Evolutionary conservation across 2,329 filamentous ascomycete species (phyloP), one percentile per base, ranked within the genome.

Genomic region (Fusarium sp.): DNA sequence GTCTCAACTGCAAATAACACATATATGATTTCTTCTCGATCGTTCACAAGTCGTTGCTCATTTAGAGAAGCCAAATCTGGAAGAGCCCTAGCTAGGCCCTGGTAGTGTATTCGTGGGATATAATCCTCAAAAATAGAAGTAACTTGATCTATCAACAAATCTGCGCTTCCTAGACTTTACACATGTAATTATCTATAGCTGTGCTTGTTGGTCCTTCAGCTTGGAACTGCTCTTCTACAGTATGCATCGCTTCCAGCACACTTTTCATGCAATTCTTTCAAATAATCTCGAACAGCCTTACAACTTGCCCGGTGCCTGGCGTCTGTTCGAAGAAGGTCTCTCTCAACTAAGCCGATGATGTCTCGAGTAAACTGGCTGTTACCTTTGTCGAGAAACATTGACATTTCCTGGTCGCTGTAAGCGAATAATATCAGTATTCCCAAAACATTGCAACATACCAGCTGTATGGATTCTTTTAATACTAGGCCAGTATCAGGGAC

Each of bases 341-440:
- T 35, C 15, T 35, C 7, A 4, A 35, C 29, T 18, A 25, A 15
- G 11, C n/a, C 11, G 5, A 50, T 25, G 15, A 7, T 10, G 4
- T 10, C n/a, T 1, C 29, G 29, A 22, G 4, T 3, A 50, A 50
- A 50, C 4, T 18, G 46, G 11, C 29, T 35, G 2, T 50, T 22
- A 2, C 29, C 11, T 18, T 50, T n/a, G 7, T 35, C 29, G 3
- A 35, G 29, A 1, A 35, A 22, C 14, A 18, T 49, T 2, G n/a
- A 49, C 17, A 49, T 35, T 35, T 49, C 46, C 46, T 35, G n/a
- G 1, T 13, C 0, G 3, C 15, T 22, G 29, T 22, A 25, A 49
- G 29, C 3, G 10, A 33, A 49, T 0, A 3, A 13, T 9, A 9
- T 18, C 3, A 13, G 18, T 22, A 7, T n/a, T 12, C 10, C 15